Evolutionary conservation across 1,139 yeast species (phyloP).

Genomic region (Pichia norvegensis): DNA sequence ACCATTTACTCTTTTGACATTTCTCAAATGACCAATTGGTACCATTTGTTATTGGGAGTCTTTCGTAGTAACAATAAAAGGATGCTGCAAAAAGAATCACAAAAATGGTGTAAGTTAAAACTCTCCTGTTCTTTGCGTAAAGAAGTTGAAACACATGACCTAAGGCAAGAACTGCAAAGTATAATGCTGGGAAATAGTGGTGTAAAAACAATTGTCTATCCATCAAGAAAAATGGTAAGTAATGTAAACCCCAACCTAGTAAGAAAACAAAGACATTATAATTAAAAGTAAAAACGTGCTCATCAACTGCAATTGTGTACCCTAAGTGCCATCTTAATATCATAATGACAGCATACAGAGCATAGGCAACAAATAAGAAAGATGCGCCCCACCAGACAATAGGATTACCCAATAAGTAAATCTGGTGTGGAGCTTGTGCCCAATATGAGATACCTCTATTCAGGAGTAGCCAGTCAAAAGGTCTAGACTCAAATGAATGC

Average conservation of each 20-base stretch:
- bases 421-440: conserved; percentile 58
- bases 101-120: conserved; percentile 38
- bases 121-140: conserved; percentile 39
- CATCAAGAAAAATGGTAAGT: conserved; percentile 85
- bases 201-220: conserved; percentile 90
- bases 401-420: conserved; percentile 87
- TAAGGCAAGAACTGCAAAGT: conserved; percentile 78
- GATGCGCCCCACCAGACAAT: conserved; percentile 86
- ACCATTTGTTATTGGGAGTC: conserved; percentile 74
- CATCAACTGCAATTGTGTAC: conserved; percentile 33
- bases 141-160: conserved; percentile 75
- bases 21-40: conserved; percentile 67
- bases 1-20: conserved; percentile 56
- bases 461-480: conserved; percentile 83
- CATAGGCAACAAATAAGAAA: conserved; percentile 47
- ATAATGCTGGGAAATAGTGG: conserved; percentile 86
- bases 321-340: conserved; percentile 76
- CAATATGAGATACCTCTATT: conserved; percentile 93
- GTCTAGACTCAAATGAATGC: conserved; percentile 84
- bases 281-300: conserved; percentile 63
- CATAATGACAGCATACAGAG: conserved; percentile 44
- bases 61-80: conserved; percentile 49
- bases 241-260: conserved; percentile 80
- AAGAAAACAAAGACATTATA: conserved; percentile 59
- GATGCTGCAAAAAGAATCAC: conserved; percentile 43